Evolutionary conservation across 208 protist species (phyloP), one percentile per base, ranked within the genome.

Genomic region (Acanthamoeba sp.): DNA sequence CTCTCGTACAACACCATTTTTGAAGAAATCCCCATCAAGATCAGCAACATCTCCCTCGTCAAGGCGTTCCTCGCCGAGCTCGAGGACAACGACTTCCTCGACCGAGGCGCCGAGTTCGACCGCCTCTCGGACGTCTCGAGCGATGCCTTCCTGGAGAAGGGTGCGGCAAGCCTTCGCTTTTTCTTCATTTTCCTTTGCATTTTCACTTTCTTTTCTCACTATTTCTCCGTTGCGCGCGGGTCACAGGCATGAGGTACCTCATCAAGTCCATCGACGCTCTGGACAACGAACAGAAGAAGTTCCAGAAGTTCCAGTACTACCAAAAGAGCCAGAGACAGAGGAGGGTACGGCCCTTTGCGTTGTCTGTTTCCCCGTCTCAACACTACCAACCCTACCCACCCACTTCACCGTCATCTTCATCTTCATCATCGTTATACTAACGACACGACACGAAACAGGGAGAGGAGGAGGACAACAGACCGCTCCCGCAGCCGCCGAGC

Each of bases 21-120:
- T 85, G 94, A 98, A 78, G 97, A 98, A 95, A 89, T 98, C 20
- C 98, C 98, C 59, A 96, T 98, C 62, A 94, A 95, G 38, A 96
- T 98, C 40, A 96, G 97, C 95, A 98, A 98, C 95, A 95, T 95
- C 29, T 91, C 95, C 59, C 95, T 98, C 2, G 94, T 97, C 34
- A 96, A 96, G 52, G 97, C 96, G 14, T 95, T 98, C 38, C 95
- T 98, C n/a, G 97, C 93, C 62, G 97, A 98, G 94, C 76, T 98
- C 18, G 84, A 97, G 48, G 93, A 95, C 71, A 71, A 62, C 32
- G 57, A 66, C 22, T 90, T 69, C 85, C 42, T 82, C 62, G 50
- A 91, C 90, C 55, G 29, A 27, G 84, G n/a, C 24, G 14, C 55
- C 29, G 48, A 71, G 32, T 90, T 90, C 36, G 95, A 95, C 38